A percentile compares a stretch with the other conserved stretches of the same genome.
These are phyloP conservation scores for Sparassis latifolia DNA, from an alignment of 1,284 basidiomycete genomes.

Conservation along the genomic window DNA sequence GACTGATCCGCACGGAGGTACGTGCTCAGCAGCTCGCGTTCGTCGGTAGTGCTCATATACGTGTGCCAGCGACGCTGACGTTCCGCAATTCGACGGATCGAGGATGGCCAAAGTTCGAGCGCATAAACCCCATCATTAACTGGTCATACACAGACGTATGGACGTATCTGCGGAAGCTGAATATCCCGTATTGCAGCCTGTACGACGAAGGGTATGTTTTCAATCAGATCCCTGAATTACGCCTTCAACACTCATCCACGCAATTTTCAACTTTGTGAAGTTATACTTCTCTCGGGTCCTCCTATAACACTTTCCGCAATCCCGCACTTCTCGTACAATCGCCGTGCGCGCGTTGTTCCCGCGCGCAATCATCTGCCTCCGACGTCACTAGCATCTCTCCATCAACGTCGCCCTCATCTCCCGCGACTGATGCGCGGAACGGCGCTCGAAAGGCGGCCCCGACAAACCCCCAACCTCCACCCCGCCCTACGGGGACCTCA, in stretches of 20 bases:
- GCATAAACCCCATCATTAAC: conserved; percentile 94
- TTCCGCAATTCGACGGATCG: conserved; percentile 77
- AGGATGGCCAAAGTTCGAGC: conserved; percentile 85
- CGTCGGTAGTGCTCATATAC: conserved; percentile 2
- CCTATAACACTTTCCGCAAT: conserved; percentile 91
- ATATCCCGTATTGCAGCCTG: conserved; percentile 81
- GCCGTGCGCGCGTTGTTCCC: conserved; percentile 11
- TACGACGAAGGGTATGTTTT: conserved; percentile 84
- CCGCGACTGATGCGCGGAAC: background rate
- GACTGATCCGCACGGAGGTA: conserved; percentile 90
- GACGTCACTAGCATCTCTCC: background rate
- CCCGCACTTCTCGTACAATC: conserved; percentile 60
- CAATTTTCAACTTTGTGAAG: conserved; percentile 33
- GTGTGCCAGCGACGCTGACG: conserved; percentile 52
- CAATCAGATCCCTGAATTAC: background rate
- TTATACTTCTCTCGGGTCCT: conserved; percentile 95
- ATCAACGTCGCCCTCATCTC: conserved; percentile 1
- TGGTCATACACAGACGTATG: conserved; percentile 92
- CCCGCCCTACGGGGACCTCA: background rate
- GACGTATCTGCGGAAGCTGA: conserved; percentile 73
- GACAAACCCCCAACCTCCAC: conserved; percentile 11
- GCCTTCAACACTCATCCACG: background rate
- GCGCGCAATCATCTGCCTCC: conserved; percentile 1
- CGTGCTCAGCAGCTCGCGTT: conserved; percentile 21
- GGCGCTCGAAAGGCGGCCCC: background rate